Conservation (phyloP, 202 grass and related monocot species). For the Miscanthus sacchariflorus region DNA sequence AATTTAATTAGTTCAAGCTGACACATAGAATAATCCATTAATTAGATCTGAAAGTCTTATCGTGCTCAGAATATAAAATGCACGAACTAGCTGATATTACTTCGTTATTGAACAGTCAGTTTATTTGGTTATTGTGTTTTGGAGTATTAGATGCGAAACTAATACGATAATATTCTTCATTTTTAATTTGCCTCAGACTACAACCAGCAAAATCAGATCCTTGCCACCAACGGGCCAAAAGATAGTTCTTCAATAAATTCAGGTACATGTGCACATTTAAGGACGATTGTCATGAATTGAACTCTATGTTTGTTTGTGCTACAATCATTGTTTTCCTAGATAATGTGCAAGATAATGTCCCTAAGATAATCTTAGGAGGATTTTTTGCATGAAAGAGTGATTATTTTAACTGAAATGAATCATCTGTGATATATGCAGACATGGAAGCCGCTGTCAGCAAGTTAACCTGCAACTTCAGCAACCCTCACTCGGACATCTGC, state of each 20-base stretch:
- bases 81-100: neutral
- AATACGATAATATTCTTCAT: neutral
- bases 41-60: neutral
- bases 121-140: neutral
- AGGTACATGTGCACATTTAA: neutral
- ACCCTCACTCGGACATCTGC: slow-evolving; percentile 51
- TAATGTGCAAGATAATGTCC: too few relatives aligned
- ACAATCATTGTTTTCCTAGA: too few relatives aligned
- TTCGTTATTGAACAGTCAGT: neutral
- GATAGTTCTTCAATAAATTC: too few relatives aligned
- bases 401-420: too few relatives aligned
- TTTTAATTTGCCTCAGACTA: too few relatives aligned
- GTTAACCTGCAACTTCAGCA: slow-evolving; percentile 61
- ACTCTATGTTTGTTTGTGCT: too few relatives aligned
- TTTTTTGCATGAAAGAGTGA: too few relatives aligned
- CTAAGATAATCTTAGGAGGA: too few relatives aligned
- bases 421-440: slow-evolving; percentile 12
- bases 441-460: slow-evolving; percentile 22
- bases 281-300: too few relatives aligned
- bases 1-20: neutral
- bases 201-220: too few relatives aligned
- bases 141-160: neutral
- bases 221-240: too few relatives aligned
- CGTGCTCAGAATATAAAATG: neutral
- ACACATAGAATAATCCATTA: neutral